A percentile compares a stretch with the other conserved stretches of the same genome.
phyloP scores from a whole-genome alignment of 164 flowering plant species.

The Macadamia integrifolia region DNA sequence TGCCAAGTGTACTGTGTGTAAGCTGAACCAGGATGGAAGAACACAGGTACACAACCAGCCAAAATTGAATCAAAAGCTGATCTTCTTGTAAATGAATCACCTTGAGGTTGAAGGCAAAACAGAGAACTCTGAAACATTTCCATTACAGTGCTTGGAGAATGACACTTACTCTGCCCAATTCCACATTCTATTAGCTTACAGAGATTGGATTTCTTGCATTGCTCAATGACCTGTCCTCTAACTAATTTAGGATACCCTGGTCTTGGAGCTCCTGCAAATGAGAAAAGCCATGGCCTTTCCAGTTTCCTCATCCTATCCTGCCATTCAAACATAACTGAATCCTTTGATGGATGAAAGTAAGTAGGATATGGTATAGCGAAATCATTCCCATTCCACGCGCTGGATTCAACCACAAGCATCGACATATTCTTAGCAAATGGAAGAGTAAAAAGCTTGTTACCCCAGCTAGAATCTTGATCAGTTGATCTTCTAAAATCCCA shows the following conservation, averaged over 20 bases:
- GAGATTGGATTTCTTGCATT: conserved; percentile 57
- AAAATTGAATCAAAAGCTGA: conserved; percentile 89
- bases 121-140: conserved; percentile 85
- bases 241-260: conserved; percentile 75
- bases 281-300: conserved; percentile 72
- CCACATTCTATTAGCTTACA: conserved; percentile 82
- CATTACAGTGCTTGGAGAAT: conserved; percentile 85
- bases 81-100: conserved; percentile 86
- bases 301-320: conserved; percentile 81
- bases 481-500: conserved; percentile 83
- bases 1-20: conserved; percentile 96
- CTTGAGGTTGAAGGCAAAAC: conserved; percentile 92
- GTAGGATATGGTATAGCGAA: conserved; percentile 93
- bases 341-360: conserved; percentile 90
- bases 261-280: conserved; percentile 95
- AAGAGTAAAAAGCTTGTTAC: conserved; percentile 76
- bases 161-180: conserved; percentile 83
- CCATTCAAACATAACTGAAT: conserved; percentile 71
- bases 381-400: conserved; percentile 92
- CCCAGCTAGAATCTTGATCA: conserved; percentile 72
- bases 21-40: conserved; percentile 90
- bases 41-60: conserved; percentile 94
- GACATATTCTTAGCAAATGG: conserved; percentile 92
- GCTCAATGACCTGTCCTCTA: conserved; percentile 74
- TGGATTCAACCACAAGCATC: conserved; percentile 86